Evolutionary conservation across 257 asterid species (phyloP), one percentile per base, ranked within the genome.

Genomic region (Buddleja alternifolia): DNA sequence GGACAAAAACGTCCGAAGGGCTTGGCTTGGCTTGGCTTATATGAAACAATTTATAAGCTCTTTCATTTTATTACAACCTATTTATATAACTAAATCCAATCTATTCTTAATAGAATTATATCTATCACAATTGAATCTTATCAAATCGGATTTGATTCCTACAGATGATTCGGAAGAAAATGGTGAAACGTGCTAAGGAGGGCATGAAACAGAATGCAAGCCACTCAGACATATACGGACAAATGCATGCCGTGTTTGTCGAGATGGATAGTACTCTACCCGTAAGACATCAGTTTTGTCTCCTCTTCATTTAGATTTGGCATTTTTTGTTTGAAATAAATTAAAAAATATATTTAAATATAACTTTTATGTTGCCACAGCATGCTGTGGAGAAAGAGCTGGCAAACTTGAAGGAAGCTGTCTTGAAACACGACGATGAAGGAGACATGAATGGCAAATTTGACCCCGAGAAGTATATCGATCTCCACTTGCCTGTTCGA

Each of bases 401-500:
- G 77, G 78, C 83, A 14, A 69, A 85, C 80, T 70, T 92, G 84
- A 89, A 82, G 75, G 90, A 88, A 45, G 96, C 97, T 1, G 96
- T 92, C 39, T 12, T 92, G 84, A 84, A 84, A 34, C 83, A 82
- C 4, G 87, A 84, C 16, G 82, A 81, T 42, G 86, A 72, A 10
- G 73, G 55, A 63, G 77, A 77, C 24, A 41, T 14, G 19, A 76
- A 74, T 0, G 85, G 64, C 20, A 63, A 54, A 51, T 84, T 92
- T 51, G 96, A 92, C 53, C 93, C 89, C 0, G 96, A 82, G 24
- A 87, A 79, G 73, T 89, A 75, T 47, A 71, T 89, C n/a, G 96
- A 92, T 69, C 88, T 76, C 45, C 83, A 85, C 74, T 87, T 92
- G 86, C 97, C 96, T 19, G 88, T 89, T 6, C 80, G 96, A 71